Percentiles rank a stretch among this genome's conserved stretches.
Conservation (phyloP, 805 yeast species). For the Lipomyces anomalus region DNA sequence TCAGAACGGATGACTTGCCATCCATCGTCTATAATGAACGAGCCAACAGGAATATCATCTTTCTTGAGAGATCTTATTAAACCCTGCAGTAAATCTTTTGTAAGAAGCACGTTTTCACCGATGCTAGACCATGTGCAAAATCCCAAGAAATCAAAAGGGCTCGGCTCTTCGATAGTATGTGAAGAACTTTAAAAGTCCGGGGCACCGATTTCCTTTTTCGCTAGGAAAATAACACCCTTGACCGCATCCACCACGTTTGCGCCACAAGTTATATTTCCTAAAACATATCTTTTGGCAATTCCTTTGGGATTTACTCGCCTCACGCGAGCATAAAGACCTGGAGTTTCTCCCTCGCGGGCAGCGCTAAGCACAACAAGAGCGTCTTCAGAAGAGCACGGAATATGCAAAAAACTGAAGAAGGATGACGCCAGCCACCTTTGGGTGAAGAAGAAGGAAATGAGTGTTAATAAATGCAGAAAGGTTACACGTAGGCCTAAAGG, state of each 20-base stretch:
- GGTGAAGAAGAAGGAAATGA: slow-evolving; percentile 3
- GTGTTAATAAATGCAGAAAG: not conserved
- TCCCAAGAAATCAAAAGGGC: slow-evolving; percentile 1
- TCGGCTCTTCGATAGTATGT: not conserved
- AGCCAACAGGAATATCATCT: slow-evolving; percentile 3
- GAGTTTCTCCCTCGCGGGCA: not conserved
- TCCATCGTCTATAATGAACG: too few species aligned
- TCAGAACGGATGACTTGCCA: slow-evolving; percentile 6
- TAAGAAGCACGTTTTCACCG: slow-evolving; percentile 1
- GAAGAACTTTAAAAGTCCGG: too few species aligned
- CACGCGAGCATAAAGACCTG: slow-evolving; percentile 4
- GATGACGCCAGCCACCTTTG: not conserved
- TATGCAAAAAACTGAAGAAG: slow-evolving; percentile 1
- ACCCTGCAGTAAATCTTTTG: not conserved
- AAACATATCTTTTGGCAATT: not conserved
- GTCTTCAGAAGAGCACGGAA: slow-evolving; percentile 5
- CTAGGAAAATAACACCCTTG: slow-evolving; percentile 3
- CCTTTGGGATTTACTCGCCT: slow-evolving; percentile 1
- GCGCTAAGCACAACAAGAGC: slow-evolving; percentile 1
- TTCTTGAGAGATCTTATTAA: slow-evolving; percentile 1
- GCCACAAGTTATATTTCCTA: not conserved
- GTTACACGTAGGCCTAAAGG: not conserved
- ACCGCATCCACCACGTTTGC: slow-evolving; percentile 2
- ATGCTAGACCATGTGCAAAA: slow-evolving; percentile 6
- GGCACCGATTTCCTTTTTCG: slow-evolving; percentile 2